Evolutionary conservation across 225 moss, liverwort and hornwort species (phyloP).

Genomic region (Thuidium tamariscinum): DNA sequence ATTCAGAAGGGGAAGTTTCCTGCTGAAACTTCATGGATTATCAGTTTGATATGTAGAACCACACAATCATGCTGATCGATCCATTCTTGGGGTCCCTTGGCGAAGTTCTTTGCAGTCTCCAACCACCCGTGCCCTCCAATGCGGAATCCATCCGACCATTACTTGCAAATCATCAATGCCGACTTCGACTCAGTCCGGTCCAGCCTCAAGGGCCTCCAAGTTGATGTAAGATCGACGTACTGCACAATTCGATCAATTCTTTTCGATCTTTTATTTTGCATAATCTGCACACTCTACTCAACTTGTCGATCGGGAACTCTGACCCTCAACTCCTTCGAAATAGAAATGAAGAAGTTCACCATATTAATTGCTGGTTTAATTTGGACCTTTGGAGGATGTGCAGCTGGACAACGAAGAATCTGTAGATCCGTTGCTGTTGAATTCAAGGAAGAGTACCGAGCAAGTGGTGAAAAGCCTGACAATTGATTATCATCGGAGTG

Average conservation of each 20-base stretch:
- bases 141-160: slow-evolving; percentile 46
- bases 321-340: not conserved
- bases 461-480: slow-evolving; percentile 13
- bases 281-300: not conserved
- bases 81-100: not conserved
- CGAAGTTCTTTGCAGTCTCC: slow-evolving; percentile 26
- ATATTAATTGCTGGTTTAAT: not conserved
- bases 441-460: slow-evolving; percentile 10
- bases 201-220: not conserved
- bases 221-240: not conserved
- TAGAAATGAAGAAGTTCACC: not conserved
- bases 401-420: not conserved
- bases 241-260: too few species aligned
- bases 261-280: not conserved
- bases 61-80: not conserved
- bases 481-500: slow-evolving; percentile 10
- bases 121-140: slow-evolving; percentile 25
- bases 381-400: not conserved
- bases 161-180: slow-evolving; percentile 34
- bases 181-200: slow-evolving; percentile 37
- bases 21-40: not conserved
- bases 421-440: slow-evolving; percentile 4
- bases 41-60: not conserved
- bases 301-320: too few species aligned
- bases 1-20: not conserved